Evolutionary conservation across 1,139 yeast species (phyloP), one percentile per base, ranked within the genome.

Genomic region (Lodderomyces jiufengensis): DNA sequence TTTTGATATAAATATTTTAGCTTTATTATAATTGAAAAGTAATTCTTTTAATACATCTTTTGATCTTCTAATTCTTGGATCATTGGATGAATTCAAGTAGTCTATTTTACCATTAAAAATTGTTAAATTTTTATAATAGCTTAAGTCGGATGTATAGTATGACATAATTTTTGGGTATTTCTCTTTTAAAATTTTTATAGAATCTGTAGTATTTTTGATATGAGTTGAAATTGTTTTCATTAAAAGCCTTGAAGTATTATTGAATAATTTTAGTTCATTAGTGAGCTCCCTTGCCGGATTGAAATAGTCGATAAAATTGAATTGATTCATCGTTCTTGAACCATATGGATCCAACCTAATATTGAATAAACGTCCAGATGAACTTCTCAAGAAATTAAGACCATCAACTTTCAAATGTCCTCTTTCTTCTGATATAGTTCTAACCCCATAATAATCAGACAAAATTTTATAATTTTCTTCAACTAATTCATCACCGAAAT

Each of bases 121-220:
- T 5, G 8, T 24, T 26, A 30, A 30, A 3, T 24, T 22, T 4
- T 23, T 8, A 23, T 30, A 30, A 30, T 30, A 30, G 15, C 21
- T 30, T 3, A 30, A 13, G 9, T 30, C 22, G 3, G 32, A 22
- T n/a, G 11, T 30, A 20, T 9, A 18, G 11, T 18, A 61, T 36
- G 60, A 65, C 23, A 66, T 51, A 1, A 69, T 56, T 23, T 54
- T 54, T 1, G 73, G 73, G 39, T 47, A 66, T 24, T 54, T 43
- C 38, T 61, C 63, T 57, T 54, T 55, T 31, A 66, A 46, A 23
- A 45, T 40, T 39, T 54, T 61, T 18, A 59, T 55, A 24, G 39
- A 34, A 0, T 33, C 11, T 16, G 42, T 40, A 33, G 57, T 52
- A 4, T 40, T 46, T 5, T 41, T 44, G 28, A 55, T 49, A 33